These are phyloP conservation scores for Aethionema arabicum DNA, from an alignment of 345 rosid species.

Conservation along the genomic window DNA sequence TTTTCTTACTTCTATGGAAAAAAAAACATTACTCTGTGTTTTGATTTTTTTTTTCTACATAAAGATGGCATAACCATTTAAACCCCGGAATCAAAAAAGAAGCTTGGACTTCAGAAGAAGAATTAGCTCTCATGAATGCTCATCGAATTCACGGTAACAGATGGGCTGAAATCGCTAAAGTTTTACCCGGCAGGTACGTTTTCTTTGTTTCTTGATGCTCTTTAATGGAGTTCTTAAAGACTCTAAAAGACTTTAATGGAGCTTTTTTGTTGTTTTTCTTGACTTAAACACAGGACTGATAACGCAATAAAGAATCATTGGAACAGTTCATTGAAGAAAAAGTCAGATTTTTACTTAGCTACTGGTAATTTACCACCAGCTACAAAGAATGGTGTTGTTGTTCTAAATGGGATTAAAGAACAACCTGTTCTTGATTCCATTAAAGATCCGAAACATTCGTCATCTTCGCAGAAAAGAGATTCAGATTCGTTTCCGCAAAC, in stretches of 20 bases:
- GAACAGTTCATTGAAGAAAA: constrained; percentile 98
- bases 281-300: constrained; percentile 67
- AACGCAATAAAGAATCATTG: constrained; percentile 96
- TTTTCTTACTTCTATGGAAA: neutral
- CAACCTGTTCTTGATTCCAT: constrained; percentile 22
- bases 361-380: constrained; percentile 72
- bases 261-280: constrained; percentile 7
- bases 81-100: constrained; percentile 93
- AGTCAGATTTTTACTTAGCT: constrained; percentile 65
- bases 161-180: constrained; percentile 99
- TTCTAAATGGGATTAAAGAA: constrained; percentile 1
- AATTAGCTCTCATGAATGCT: constrained; percentile 73
- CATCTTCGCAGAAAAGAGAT: constrained; percentile 42
- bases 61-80: constrained; percentile 99
- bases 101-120: constrained; percentile 94
- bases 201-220: neutral
- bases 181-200: constrained; percentile 91
- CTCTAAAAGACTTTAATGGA: neutral
- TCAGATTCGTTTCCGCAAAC: constrained; percentile 53
- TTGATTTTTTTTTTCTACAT: constrained; percentile 22
- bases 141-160: constrained; percentile 76
- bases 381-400: constrained; percentile 48
- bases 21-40: neutral
- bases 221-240: neutral
- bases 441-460: constrained; percentile 20